Base-by-base conservation (phyloP, 2,329 filamentous ascomycete genomes). In the Xylaria sp. region DNA sequence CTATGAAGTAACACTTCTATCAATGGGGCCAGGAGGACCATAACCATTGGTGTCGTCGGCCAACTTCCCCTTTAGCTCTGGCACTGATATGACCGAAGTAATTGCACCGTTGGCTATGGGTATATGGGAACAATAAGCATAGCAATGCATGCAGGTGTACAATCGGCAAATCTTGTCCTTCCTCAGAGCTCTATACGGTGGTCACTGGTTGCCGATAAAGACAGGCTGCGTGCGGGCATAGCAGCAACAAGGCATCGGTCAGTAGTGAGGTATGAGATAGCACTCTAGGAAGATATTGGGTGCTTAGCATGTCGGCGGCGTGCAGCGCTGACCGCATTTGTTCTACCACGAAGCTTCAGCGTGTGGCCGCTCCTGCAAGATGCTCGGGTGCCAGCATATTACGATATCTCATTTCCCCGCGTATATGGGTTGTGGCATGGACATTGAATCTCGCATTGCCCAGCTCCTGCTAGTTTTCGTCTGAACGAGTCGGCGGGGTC, bases 331-430 rank as follows among this genome's bases (percentile, higher is more conserved):
- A 73, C 73, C 72, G 67, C 73, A 69, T 4, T 73, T 63, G 70
- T 76, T 69, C 71, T 72, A 73, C 71, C 67, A 59, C 41, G 60
- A 37, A 66, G 67, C 67, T 66, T 66, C 57, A 66, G 51, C 46
- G 67, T 67, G 57, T 62, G 70, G 69, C 69, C 66, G 69, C 68
- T 68, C 59, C 70, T 72, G 66, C 70, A 69, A 73, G 66, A 72
- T 73, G 68, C 31, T 63, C 73, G 74, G 74, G 46, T 69, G 69
- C 69, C 67, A 70, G 71, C 73, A 76, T 75, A 72, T 74, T 72
- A 74, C 68, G 72, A 74, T 66, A 71, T 65, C 67, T 69, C 63
- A 66, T 65, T 63, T 55, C 54, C 67, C 60, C 46, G 41, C 37
- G 48, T 57, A 59, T 51, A 55, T 55, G 28, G 52, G 8, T 55